Base-by-base conservation (phyloP, 768 basidiomycete species). In the Gelatoporia subvermispora region DNA sequence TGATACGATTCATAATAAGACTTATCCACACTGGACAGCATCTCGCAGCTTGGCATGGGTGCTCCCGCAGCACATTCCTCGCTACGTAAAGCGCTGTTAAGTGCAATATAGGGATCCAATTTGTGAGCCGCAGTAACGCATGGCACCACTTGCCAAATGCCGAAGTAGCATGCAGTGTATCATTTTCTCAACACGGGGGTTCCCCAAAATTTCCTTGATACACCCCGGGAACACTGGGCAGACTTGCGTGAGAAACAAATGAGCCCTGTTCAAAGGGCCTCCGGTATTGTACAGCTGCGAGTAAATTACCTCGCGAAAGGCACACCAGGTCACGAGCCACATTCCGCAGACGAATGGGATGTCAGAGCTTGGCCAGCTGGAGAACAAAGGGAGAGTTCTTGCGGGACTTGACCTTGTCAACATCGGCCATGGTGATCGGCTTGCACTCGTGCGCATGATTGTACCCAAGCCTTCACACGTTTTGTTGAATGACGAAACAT, bases 321-420 rank as follows among this genome's bases (percentile, higher is more conserved):
- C n/a, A 34, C 11, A 17, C 17, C 13, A 8, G 10, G 28, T 25
- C 34, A 21, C 35, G 36, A 4, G 37, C 18, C 17, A 38, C 23
- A 47, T 13, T 20, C 13, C 34, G 16, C 16, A 8, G 20, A 9
- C 7, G 4, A 28, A 8, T 8, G 3, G 22, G n/a, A 5, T 9
- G 11, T 69, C 54, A 78, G n/a, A 78, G 57, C 56, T 61, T 72
- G 0, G 77, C 75, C 1, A 61, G 59, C 52, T 55, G 57, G 28
- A 76, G 59, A 13, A 78, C 60, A 41, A 62, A 71, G 45, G 62
- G 56, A 15, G 85, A 87, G 28, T 72, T 70, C 36, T 77, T 72
- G 68, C 72, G 81, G 28, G 87, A 82, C 68, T 85, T 89, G 53
- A 88, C 87, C 67, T 82, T 88, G 60, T 86, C 73, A 3, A 92